Conservation (phyloP, 1,284 basidiomycete species). For the Neonothopanus nambi region DNA sequence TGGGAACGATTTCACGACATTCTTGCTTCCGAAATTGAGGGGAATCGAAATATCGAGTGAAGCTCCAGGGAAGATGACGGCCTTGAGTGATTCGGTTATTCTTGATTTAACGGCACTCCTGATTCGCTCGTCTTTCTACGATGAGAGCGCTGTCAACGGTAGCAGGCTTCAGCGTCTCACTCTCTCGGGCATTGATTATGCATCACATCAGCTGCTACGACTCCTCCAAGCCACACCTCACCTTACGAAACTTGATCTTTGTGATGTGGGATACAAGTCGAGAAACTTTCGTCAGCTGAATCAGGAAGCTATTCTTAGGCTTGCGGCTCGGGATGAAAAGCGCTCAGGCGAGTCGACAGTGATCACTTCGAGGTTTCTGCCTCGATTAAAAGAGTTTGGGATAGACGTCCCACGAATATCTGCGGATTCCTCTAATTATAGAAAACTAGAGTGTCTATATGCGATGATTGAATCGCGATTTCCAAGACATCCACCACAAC, state of each 20-base stretch:
- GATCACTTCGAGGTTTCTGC: not conserved
- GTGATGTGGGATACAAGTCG: not conserved
- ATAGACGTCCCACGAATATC: not conserved
- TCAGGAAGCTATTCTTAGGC: not conserved
- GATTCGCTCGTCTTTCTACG: too few relatives aligned
- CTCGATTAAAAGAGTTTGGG: constrained; percentile 3
- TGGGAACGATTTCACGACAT: too few relatives aligned
- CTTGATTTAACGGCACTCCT: too few relatives aligned
- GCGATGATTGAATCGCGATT: constrained; percentile 3
- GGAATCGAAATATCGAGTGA: too few relatives aligned
- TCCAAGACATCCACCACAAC: not conserved
- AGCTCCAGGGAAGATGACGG: too few relatives aligned
- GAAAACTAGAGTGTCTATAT: not conserved
- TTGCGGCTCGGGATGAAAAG: not conserved
- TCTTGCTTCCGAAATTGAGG: too few relatives aligned
- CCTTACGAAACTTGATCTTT: constrained; percentile 5
- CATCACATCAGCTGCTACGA: not conserved
- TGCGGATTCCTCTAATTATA: not conserved
- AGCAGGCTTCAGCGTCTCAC: not conserved
- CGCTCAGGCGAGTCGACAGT: not conserved
- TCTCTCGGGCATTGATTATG: not conserved
- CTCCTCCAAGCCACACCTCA: not conserved
- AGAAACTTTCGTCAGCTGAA: constrained; percentile 4
- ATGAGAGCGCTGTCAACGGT: too few relatives aligned
- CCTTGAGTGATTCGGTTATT: too few relatives aligned